Percentiles rank a stretch among this genome's conserved stretches.
Conservation (phyloP, 202 grass and related monocot species). For the Musa balbisiana region DNA sequence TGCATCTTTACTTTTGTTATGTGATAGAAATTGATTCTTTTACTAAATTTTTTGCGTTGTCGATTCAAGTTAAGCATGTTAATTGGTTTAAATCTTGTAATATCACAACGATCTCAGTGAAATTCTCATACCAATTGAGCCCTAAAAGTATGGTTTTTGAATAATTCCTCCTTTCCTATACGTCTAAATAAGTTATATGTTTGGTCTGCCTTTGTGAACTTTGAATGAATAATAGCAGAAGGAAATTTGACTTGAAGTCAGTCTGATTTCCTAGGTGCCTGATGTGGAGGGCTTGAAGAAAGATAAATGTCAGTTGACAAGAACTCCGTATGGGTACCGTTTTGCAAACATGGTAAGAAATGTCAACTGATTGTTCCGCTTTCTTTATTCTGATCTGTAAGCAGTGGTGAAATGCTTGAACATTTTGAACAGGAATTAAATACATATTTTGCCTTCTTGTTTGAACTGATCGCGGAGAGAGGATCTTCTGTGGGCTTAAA, state of each 20-base stretch:
- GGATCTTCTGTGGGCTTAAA: constrained; percentile 68
- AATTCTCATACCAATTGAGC: too few species aligned
- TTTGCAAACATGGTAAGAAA: constrained; percentile 45
- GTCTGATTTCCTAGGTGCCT: constrained; percentile 46
- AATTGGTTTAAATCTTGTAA: background rate
- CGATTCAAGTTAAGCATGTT: background rate
- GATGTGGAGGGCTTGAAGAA: constrained; percentile 48
- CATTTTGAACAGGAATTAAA: constrained; percentile 61
- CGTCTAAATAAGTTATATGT: too few species aligned
- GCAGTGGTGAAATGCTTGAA: background rate
- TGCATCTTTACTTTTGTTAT: background rate
- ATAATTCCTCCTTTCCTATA: too few species aligned
- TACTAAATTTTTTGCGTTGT: background rate
- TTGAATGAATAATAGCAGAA: background rate
- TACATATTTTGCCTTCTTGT: constrained; percentile 72
- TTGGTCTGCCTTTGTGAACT: background rate
- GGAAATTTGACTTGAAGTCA: background rate
- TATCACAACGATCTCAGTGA: too few species aligned
- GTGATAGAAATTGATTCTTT: background rate
- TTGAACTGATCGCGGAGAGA: constrained; percentile 58
- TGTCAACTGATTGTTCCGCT: background rate
- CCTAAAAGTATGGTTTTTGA: too few species aligned
- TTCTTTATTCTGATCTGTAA: background rate
- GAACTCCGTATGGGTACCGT: constrained; percentile 59
- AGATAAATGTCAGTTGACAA: constrained; percentile 72